A percentile compares a stretch with the other conserved stretches of the same genome.
phyloP scores from a whole-genome alignment of 192 early-diverging fungal genomes.

The Ramicandelaber brevisporus region DNA sequence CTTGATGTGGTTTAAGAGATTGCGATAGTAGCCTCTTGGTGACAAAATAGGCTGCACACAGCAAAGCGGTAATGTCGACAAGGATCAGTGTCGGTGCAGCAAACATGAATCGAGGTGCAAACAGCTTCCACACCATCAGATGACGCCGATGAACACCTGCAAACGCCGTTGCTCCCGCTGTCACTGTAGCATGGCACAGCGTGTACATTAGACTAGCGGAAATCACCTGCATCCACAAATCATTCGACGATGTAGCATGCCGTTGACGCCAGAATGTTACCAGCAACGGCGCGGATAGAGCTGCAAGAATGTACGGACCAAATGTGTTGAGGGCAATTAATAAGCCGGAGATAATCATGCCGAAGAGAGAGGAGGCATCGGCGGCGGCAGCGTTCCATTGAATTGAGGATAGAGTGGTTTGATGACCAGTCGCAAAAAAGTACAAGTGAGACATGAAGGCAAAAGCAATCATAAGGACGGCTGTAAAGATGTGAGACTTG shows the following conservation, averaged over 20 bases:
- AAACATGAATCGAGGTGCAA: constrained; percentile 73
- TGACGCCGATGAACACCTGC: constrained; percentile 56
- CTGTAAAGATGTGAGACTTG: constrained; percentile 4
- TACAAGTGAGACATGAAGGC: constrained; percentile 25
- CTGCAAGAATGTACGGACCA: constrained; percentile 23
- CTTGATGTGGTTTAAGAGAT: too few species aligned
- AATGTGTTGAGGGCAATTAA: constrained; percentile 60
- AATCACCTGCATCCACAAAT: constrained; percentile 7
- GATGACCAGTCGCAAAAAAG: constrained; percentile 86
- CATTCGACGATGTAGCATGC: constrained; percentile 5
- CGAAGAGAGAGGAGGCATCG: too few species aligned
- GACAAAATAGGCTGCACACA: too few species aligned
- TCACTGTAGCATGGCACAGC: constrained; percentile 16
- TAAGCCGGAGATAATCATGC: constrained; percentile 31
- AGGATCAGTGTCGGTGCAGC: neutral
- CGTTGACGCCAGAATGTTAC: constrained; percentile 25
- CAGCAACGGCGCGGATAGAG: constrained; percentile 24
- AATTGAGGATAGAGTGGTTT: constrained; percentile 64
- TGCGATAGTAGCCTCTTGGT: too few species aligned
- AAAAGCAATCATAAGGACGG: constrained; percentile 11
- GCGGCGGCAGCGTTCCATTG: constrained; percentile 75
- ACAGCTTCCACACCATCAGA: constrained; percentile 95
- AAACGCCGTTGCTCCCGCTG: constrained; percentile 19
- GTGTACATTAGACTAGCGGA: constrained; percentile 17
- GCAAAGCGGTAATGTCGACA: too few species aligned